phyloP scores from a whole-genome alignment of 148 eudicot genomes.

The Silene conica region DNA sequence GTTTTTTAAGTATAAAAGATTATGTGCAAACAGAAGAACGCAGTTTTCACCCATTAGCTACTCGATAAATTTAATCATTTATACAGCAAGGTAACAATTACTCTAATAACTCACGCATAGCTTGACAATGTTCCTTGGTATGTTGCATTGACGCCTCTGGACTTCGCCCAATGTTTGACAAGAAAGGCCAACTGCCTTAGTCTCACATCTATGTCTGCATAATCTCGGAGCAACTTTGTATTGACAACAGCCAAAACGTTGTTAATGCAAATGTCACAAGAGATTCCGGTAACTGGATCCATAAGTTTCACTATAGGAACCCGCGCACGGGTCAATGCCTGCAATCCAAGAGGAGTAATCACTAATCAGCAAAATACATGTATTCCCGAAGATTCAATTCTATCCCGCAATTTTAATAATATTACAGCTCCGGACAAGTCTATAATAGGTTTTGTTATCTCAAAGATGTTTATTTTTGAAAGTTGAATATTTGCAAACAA shows the following conservation, averaged over 20 bases:
- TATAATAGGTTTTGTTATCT: background rate
- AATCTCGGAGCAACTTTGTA: slow-evolving; percentile 85
- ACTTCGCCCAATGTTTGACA: slow-evolving; percentile 98
- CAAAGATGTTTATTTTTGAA: background rate
- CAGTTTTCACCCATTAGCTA: background rate
- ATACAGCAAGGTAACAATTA: background rate
- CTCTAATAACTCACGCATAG: slow-evolving; percentile 73
- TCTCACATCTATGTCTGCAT: slow-evolving; percentile 74
- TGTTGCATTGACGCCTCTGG: slow-evolving; percentile 88
- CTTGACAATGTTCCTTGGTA: slow-evolving; percentile 94
- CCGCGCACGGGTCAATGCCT: slow-evolving; percentile 91
- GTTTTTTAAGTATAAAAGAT: background rate
- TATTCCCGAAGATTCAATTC: background rate
- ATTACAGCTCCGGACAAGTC: background rate
- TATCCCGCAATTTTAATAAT: background rate
- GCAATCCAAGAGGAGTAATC: slow-evolving; percentile 11
- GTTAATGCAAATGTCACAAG: slow-evolving; percentile 92
- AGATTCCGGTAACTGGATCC: slow-evolving; percentile 86
- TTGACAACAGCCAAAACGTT: slow-evolving; percentile 89
- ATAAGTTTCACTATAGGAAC: slow-evolving; percentile 96
- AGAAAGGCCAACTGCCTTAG: slow-evolving; percentile 85
- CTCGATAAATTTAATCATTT: background rate
- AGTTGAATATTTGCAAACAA: background rate
- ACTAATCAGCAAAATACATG: background rate
- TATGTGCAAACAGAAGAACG: background rate